phyloP scores from a whole-genome alignment of 1,284 basidiomycete species.

The Ganoderma resinaceum region DNA sequence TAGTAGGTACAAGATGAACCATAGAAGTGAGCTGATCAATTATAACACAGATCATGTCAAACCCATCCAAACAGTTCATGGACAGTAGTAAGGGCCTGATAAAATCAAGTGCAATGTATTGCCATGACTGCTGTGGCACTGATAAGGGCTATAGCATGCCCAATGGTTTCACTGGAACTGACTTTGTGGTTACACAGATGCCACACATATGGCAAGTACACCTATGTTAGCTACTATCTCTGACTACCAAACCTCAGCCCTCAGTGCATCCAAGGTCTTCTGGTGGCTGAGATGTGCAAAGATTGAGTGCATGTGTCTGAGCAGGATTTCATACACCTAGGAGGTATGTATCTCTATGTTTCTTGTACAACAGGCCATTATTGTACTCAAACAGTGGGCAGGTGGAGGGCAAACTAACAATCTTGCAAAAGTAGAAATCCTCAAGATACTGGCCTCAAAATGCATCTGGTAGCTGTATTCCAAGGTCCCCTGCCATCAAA shows the following conservation, averaged over 20 bases:
- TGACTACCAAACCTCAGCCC: conserved; percentile 39
- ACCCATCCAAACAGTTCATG: conserved; percentile 33
- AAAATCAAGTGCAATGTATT: conserved; percentile 43
- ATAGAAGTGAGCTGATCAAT: conserved; percentile 43
- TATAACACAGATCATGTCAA: conserved; percentile 39
- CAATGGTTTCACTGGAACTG: neutral
- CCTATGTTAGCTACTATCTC: conserved; percentile 30
- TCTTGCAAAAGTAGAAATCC: neutral
- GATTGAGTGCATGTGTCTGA: conserved; percentile 36
- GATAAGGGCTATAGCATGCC: conserved; percentile 19
- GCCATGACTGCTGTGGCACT: conserved; percentile 34
- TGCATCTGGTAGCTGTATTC: neutral
- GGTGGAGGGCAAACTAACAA: neutral
- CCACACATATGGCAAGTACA: conserved; percentile 35
- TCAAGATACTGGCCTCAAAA: neutral
- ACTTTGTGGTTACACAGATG: conserved; percentile 29
- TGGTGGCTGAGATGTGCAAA: conserved; percentile 35
- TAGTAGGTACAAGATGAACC: conserved; percentile 38
- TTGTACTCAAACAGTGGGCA: neutral
- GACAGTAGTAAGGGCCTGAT: conserved; percentile 44
- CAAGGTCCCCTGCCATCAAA: neutral
- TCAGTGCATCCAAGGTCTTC: conserved; percentile 35
- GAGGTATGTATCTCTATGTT: neutral
- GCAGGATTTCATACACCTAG: conserved; percentile 34
- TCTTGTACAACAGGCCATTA: neutral